These are phyloP conservation scores for Eucalyptus pauciflora DNA, from an alignment of 345 rosid species.

Conservation along the genomic window DNA sequence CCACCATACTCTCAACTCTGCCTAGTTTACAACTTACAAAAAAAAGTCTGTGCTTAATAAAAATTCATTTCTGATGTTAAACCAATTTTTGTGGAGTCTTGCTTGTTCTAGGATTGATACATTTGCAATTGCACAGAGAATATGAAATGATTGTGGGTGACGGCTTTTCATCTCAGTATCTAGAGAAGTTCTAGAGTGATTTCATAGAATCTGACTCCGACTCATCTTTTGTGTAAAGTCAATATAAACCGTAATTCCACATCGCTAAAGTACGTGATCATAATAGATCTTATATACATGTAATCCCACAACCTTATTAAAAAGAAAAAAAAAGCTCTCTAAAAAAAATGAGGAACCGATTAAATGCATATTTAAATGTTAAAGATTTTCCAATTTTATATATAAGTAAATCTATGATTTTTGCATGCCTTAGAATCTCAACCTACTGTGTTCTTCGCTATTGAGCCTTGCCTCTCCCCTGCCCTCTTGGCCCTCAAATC, in stretches of 20 bases:
- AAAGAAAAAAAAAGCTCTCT: not conserved
- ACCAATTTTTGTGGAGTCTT: not conserved
- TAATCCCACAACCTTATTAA: not conserved
- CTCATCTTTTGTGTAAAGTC: not conserved
- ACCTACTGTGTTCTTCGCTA: not conserved
- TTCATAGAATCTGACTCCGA: not conserved
- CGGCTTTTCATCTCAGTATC: not conserved
- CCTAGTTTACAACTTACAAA: not conserved
- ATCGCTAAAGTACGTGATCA: accelerated
- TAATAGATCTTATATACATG: not conserved
- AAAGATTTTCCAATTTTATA: not conserved
- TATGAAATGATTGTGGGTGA: not conserved
- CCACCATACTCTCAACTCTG: not conserved
- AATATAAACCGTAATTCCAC: not conserved
- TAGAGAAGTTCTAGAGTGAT: not conserved
- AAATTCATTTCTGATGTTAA: not conserved
- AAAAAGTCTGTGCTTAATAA: not conserved
- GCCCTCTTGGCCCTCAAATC: not conserved
- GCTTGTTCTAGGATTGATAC: not conserved
- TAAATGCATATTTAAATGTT: not conserved
- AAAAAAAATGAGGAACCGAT: not conserved
- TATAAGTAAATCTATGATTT: not conserved
- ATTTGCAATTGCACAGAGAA: not conserved
- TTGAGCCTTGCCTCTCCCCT: not conserved
- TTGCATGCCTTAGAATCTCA: not conserved